A percentile compares a stretch with the other conserved stretches of the same genome.
Conservation (phyloP, 139 green algal genomes). For the Pycnococcus provasolii region DNA sequence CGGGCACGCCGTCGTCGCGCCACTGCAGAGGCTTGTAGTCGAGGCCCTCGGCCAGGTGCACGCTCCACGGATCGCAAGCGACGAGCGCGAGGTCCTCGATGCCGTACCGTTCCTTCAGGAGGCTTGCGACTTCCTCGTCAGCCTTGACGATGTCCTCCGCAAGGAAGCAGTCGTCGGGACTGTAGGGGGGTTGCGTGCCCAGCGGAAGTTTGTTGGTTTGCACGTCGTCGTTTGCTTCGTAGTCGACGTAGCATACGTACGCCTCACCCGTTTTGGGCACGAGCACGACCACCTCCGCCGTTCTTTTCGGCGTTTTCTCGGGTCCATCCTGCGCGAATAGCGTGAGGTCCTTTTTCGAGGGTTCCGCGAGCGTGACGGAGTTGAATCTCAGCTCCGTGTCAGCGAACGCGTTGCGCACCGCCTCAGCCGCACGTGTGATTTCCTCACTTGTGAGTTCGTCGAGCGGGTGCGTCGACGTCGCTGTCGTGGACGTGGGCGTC, state of each 20-base stretch:
- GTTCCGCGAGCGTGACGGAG: slow-evolving; percentile 8
- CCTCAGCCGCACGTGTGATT: slow-evolving; percentile 1
- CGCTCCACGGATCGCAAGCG: slow-evolving; percentile 55
- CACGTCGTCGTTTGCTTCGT: too few relatives aligned
- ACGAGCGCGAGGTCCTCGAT: slow-evolving; percentile 38
- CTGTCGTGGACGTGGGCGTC: background rate
- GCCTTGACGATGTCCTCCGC: slow-evolving; percentile 40
- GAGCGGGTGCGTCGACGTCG: slow-evolving; percentile 6
- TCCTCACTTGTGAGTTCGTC: slow-evolving; percentile 12
- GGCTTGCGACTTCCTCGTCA: slow-evolving; percentile 10
- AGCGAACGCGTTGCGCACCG: background rate
- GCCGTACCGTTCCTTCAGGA: slow-evolving; percentile 54
- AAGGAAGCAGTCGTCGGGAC: slow-evolving; percentile 50
- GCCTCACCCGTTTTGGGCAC: background rate
- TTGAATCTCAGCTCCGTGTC: slow-evolving; percentile 16
- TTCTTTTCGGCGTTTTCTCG: background rate
- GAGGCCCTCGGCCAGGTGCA: slow-evolving; percentile 27
- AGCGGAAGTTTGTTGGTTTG: slow-evolving; percentile 16
- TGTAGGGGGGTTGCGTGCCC: slow-evolving; percentile 43
- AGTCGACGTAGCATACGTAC: too few relatives aligned
- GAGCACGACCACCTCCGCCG: background rate
- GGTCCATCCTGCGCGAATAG: background rate
- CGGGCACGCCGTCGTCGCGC: slow-evolving; percentile 18
- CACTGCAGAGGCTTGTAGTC: slow-evolving; percentile 21
- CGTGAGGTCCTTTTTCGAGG: slow-evolving; percentile 6